Base-by-base conservation (phyloP, 2,329 filamentous ascomycete genomes). In the Teratosphaeria pseudoeucalypti region DNA sequence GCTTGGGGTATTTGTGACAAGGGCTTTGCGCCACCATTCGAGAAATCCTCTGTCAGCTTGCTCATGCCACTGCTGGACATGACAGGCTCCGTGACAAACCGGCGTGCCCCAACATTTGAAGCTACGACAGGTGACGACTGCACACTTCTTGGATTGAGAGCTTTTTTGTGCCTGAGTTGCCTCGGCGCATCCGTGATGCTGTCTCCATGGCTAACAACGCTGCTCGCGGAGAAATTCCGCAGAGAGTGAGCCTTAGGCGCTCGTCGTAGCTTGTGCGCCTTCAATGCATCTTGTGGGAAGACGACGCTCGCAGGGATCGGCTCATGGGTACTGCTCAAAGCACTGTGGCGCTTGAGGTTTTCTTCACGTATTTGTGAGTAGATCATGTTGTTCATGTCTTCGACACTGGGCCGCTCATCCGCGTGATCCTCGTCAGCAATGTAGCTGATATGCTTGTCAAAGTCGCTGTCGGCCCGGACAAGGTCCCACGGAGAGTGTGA, bases 261-360 rank as follows among this genome's bases (percentile, higher is more conserved):
- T 19, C 69, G 67, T 57, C 62, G 61, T 57, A 69, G 57, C 56
- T 61, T 68, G 34, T 61, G 64, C 11, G 57, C 52, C 23, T 60
- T 60, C 12, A 61, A 34, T 5, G 57, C 55, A 2, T 62, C 43
- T n/a, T 64, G 60, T 56, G 54, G 59, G 6, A 64, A 61, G 12
- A 58, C 59, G 9, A 70, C 60, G 26, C 64, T 57, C 7, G 58
- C 62, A 6, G 62, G 53, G 7, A 62, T 55, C 9, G 37, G 52
- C 10, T 52, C 65, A n/a, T 61, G 64, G 47, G 64, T 60, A 34
- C 34, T 54, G 52, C 65, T 67, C 37, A 68, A 62, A 11, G 63
- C 60, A 53, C 64, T 67, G 57, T 70, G 67, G 12, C 67, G 60
- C 55, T 68, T 68, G n/a, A 62, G 67, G 55, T 70, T 70, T 55